These are phyloP conservation scores for Protomyces lactucae-debilis DNA, from an alignment of 1,139 yeast species.

Conservation along the genomic window DNA sequence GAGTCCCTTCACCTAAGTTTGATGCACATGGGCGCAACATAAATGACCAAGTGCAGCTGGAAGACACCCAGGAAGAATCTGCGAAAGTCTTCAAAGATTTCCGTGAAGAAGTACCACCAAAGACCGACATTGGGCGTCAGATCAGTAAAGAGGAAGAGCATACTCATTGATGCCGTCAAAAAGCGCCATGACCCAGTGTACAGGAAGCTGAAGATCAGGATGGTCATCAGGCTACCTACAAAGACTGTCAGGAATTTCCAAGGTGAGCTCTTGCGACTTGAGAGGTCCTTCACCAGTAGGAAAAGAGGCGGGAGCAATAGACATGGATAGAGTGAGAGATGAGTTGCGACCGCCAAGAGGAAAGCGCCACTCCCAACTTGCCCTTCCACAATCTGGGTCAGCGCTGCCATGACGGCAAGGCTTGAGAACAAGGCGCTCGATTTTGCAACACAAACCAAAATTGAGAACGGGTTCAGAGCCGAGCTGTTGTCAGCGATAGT, in stretches of 20 bases:
- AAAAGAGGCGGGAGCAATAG: constrained; percentile 56
- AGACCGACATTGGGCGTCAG: constrained; percentile 81
- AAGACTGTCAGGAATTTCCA: background rate
- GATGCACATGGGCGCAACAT: constrained; percentile 67
- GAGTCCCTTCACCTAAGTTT: constrained; percentile 59
- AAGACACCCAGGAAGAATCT: constrained; percentile 80
- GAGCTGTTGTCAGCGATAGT: constrained; percentile 51
- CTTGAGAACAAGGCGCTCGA: constrained; percentile 63
- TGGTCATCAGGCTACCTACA: constrained; percentile 3
- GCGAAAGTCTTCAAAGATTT: constrained; percentile 84
- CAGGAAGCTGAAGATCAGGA: constrained; percentile 1
- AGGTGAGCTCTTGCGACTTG: too few species aligned
- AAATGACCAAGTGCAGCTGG: constrained; percentile 66
- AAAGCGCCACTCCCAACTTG: constrained; percentile 49
- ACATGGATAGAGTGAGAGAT: constrained; percentile 59
- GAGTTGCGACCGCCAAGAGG: constrained; percentile 58
- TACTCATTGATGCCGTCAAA: background rate
- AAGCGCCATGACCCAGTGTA: constrained; percentile 21
- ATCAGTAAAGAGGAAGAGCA: constrained; percentile 52
- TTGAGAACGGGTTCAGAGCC: constrained; percentile 71
- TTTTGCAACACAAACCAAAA: constrained; percentile 63
- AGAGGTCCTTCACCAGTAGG: constrained; percentile 34
- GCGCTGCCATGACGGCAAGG: constrained; percentile 50
- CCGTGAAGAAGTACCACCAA: constrained; percentile 98
- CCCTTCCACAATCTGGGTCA: constrained; percentile 47